Percentiles rank a stretch among this genome's conserved stretches.
Conservation (phyloP, 139 green algal genomes). For the Zygnema circumcarinatum region DNA sequence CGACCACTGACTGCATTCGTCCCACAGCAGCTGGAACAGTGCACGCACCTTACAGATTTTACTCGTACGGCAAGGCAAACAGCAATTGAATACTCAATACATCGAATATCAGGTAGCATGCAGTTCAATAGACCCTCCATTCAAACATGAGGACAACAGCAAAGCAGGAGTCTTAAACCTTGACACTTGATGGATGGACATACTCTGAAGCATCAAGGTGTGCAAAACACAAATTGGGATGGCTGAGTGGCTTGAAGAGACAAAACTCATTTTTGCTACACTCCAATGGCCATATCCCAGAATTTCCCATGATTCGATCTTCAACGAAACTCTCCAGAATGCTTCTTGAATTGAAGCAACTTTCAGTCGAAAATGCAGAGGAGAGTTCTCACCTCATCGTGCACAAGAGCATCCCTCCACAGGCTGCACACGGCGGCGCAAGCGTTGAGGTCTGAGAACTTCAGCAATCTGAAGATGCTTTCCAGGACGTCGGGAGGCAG, state of each 20-base stretch:
- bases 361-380: background rate
- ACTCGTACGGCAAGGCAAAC: too few species aligned
- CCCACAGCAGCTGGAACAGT: too few species aligned
- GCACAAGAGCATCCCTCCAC: background rate
- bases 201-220: background rate
- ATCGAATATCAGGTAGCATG: too few species aligned
- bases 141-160: too few species aligned
- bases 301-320: background rate
- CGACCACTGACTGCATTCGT: too few species aligned
- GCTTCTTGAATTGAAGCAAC: too few species aligned
- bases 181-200: too few species aligned
- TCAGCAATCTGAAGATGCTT: background rate
- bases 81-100: too few species aligned
- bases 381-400: conserved; percentile 27
- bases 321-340: background rate
- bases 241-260: background rate
- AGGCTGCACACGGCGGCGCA: background rate
- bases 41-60: too few species aligned
- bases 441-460: conserved; percentile 7
- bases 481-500: background rate
- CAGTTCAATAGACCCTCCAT: too few species aligned
- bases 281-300: too few species aligned
- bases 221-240: background rate
- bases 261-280: background rate
- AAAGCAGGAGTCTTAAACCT: too few species aligned